Conservation (phyloP, 1,284 basidiomycete species). For the Puccinia coronata region DNA sequence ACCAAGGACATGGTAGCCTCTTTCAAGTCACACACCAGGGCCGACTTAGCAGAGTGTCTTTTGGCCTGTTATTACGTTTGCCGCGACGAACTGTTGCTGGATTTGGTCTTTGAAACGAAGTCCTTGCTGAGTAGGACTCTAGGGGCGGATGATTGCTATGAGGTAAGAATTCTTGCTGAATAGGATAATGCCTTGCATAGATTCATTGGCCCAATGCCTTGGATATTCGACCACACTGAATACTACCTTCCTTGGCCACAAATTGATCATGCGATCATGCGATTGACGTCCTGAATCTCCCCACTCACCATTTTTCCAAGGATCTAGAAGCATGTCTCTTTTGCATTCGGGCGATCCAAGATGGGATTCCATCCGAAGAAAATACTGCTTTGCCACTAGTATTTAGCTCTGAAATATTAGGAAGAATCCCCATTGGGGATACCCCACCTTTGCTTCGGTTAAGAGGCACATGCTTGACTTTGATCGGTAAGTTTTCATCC, state of each 20-base stretch:
- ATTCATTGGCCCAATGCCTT: neutral
- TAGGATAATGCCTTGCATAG: neutral
- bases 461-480: constrained; percentile 51
- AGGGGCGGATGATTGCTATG: constrained; percentile 26
- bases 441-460: constrained; percentile 46
- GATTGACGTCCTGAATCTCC: constrained; percentile 19
- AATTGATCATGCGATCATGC: neutral
- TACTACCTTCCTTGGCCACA: neutral
- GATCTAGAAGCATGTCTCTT: constrained; percentile 55
- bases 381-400: constrained; percentile 50
- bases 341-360: constrained; percentile 53
- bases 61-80: constrained; percentile 55
- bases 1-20: constrained; percentile 49
- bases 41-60: constrained; percentile 52
- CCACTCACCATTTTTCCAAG: constrained; percentile 45
- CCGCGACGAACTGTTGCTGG: constrained; percentile 53
- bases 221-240: neutral
- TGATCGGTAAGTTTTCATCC: constrained; percentile 47
- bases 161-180: constrained; percentile 34
- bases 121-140: constrained; percentile 47
- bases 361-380: constrained; percentile 53
- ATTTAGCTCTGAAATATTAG: constrained; percentile 53
- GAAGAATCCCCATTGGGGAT: constrained; percentile 38
- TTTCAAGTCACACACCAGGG: constrained; percentile 53
- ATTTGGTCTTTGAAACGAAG: constrained; percentile 52